These are phyloP conservation scores for Sugiyamaella lignohabitans DNA, from an alignment of 805 yeast genomes.

Conservation along the genomic window DNA sequence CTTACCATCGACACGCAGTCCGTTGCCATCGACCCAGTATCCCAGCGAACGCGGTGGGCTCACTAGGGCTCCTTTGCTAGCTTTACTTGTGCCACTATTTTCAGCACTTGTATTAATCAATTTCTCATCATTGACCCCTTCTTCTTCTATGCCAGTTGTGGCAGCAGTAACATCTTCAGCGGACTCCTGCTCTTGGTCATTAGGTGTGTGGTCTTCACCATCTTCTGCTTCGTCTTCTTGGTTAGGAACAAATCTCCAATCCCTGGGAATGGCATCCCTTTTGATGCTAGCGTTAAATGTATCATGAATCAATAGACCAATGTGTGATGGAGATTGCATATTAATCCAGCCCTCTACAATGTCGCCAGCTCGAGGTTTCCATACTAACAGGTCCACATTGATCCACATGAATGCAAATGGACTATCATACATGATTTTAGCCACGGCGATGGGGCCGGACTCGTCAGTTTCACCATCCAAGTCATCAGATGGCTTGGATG, in stretches of 20 bases:
- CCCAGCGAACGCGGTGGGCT: conserved; percentile 55
- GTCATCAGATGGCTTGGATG: background rate
- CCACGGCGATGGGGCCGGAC: conserved; percentile 39
- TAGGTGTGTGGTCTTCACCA: conserved; percentile 15
- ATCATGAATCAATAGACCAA: conserved; percentile 85
- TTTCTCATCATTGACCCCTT: background rate
- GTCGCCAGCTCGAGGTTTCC: conserved; percentile 91
- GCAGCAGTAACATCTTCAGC: conserved; percentile 9
- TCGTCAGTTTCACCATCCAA: background rate
- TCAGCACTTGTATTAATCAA: background rate
- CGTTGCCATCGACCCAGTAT: conserved; percentile 77
- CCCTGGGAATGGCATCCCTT: conserved; percentile 73
- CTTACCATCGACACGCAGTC: conserved; percentile 74
- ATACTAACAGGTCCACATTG: conserved; percentile 69
- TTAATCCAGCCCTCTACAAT: conserved; percentile 77
- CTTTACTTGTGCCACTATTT: conserved; percentile 18
- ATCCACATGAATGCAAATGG: conserved; percentile 91
- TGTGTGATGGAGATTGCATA: conserved; percentile 92
- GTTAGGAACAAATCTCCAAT: conserved; percentile 78
- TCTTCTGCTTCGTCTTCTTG: conserved; percentile 52
- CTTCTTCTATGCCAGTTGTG: background rate
- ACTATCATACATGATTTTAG: conserved; percentile 65
- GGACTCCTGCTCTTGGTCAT: conserved; percentile 4
- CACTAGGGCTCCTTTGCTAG: conserved; percentile 13
- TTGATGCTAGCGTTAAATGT: conserved; percentile 92